phyloP scores from a whole-genome alignment of 176 grass and related monocot genomes.

The maize (Zea mays) region Zm-B73-REFERENCE-NAM-5.0 NC_050103.1:146074001-146074500 shows the following conservation, averaged over 20 bases:
- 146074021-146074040: constrained; percentile 62
- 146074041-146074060: background rate
- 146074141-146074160: constrained; percentile 71
- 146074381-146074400: constrained; percentile 73
- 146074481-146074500: constrained; percentile 3
- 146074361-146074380: constrained; percentile 93
- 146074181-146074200: constrained; percentile 64
- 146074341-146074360: constrained; percentile 22
- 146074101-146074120: no score
- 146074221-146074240: constrained; percentile 94
- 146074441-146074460: constrained; percentile 77
- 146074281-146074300: constrained; percentile 52
- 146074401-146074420: constrained; percentile 90
- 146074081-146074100: background rate
- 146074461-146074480: constrained; percentile 30
- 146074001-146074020: constrained; percentile 72
- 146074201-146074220: constrained; percentile 64
- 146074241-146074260: constrained; percentile 83
- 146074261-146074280: constrained; percentile 58
- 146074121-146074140: background rate
- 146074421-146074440: constrained; percentile 93
- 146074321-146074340: constrained; percentile 17
- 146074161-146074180: constrained; percentile 59
- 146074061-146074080: constrained; percentile 17
- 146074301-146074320: constrained; percentile 13